Conservation (phyloP, 441 rosid species). For the Gossypium schwendimanii region DNA sequence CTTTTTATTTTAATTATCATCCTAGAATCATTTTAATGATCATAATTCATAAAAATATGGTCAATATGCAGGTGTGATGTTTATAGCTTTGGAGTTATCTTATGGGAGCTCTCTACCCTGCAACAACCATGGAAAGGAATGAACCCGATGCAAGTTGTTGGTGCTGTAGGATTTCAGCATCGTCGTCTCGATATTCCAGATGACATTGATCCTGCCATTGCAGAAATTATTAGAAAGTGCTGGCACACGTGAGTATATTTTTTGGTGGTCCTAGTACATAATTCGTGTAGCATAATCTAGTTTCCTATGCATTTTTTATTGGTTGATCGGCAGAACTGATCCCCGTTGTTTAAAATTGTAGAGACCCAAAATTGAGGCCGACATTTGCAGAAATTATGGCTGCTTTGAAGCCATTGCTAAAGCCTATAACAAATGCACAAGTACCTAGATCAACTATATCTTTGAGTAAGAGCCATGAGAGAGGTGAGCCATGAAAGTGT, state of each 20-base stretch:
- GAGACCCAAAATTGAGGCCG: conserved; percentile 87
- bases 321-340: conserved; percentile 13
- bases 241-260: conserved; percentile 85
- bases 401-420: conserved; percentile 78
- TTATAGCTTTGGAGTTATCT: conserved; percentile 85
- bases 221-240: conserved; percentile 69
- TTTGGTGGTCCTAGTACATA: background rate
- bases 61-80: conserved; percentile 74
- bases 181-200: conserved; percentile 87
- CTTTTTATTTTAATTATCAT: background rate
- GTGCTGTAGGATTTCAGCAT: conserved; percentile 97
- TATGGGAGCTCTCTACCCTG: conserved; percentile 83
- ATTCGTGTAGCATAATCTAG: too few species aligned
- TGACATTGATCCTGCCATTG: conserved; percentile 61
- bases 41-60: background rate
- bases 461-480: conserved; percentile 20
- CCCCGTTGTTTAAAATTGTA: conserved; percentile 19
- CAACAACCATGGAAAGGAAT: conserved; percentile 96
- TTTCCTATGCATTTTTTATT: background rate
- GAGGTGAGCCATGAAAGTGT: conserved; percentile 21
- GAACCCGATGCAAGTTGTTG: conserved; percentile 99
- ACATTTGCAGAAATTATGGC: conserved; percentile 89
- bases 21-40: background rate
- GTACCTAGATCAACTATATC: conserved; percentile 39
- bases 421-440: conserved; percentile 48